phyloP scores from a whole-genome alignment of 2,329 filamentous ascomycete species.

The Apiospora saccharicola region DNA sequence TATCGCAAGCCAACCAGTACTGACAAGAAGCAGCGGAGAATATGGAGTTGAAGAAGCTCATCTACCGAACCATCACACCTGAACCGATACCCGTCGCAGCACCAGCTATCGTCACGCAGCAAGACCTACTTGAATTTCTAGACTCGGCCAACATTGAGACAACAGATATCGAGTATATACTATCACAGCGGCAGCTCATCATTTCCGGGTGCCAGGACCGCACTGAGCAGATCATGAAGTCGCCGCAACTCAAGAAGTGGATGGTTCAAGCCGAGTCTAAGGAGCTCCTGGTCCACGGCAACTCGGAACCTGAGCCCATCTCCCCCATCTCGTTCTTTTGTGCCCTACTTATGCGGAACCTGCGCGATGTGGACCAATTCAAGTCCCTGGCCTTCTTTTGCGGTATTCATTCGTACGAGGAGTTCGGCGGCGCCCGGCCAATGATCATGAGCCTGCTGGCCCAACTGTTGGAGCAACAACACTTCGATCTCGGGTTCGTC shows the following conservation, averaged over 20 bases:
- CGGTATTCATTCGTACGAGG: not conserved
- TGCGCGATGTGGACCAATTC: not conserved
- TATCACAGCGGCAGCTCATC: not conserved
- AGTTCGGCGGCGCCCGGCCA: not conserved
- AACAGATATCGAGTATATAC: not conserved
- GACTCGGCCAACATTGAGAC: not conserved
- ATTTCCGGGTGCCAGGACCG: not conserved
- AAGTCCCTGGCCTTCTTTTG: not conserved
- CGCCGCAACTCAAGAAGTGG: not conserved
- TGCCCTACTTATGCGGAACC: conserved; percentile 2
- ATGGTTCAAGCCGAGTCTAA: not conserved
- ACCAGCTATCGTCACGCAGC: no score
- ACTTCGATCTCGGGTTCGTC: conserved; percentile 1
- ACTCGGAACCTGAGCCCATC: not conserved
- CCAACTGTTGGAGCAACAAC: not conserved
- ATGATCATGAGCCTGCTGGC: conserved; percentile 22
- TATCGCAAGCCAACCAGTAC: no score
- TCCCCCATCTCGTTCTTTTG: conserved; percentile 16
- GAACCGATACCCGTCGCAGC: no score
- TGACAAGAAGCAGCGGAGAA: no score
- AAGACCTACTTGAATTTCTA: not conserved
- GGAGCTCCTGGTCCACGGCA: not conserved
- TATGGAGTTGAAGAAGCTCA: no score
- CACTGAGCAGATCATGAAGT: conserved; percentile 12
- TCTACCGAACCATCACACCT: no score